Evolutionary conservation across 2,329 filamentous ascomycete species (phyloP).

Genomic region (Aspergillus floridensis): DNA sequence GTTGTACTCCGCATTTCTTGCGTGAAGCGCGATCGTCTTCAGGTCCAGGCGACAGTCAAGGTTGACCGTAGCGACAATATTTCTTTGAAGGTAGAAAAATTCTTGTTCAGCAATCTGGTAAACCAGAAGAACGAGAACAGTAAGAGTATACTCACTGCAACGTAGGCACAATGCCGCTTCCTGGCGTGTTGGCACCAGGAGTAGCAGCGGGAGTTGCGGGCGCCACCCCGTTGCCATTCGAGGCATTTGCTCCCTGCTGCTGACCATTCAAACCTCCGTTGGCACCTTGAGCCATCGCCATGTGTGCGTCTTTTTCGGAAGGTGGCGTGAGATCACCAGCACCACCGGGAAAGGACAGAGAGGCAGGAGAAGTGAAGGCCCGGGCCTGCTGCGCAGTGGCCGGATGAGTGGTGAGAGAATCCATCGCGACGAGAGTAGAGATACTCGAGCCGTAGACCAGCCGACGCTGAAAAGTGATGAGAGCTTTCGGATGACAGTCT

Average conservation of each 20-base stretch:
- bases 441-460: constrained; percentile 28
- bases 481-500: constrained; percentile 28
- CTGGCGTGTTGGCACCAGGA: constrained; percentile 75
- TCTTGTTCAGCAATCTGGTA: constrained; percentile 52
- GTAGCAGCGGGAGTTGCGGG: constrained; percentile 89
- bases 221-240: constrained; percentile 74
- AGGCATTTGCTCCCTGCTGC: constrained; percentile 58
- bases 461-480: constrained; percentile 19
- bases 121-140: constrained; percentile 39
- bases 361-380: constrained; percentile 89
- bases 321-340: constrained; percentile 77
- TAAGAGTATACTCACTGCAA: constrained; percentile 83
- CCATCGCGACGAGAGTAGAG: constrained; percentile 61
- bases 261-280: constrained; percentile 52
- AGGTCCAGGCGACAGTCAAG: constrained; percentile 95
- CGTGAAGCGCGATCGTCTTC: constrained; percentile 98
- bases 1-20: constrained; percentile 97
- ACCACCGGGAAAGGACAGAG: constrained; percentile 85
- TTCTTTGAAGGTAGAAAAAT: constrained; percentile 59
- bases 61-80: constrained; percentile 98
- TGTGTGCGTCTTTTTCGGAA: constrained; percentile 64
- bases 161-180: constrained; percentile 86
- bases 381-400: constrained; percentile 89
- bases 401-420: constrained; percentile 87
- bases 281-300: constrained; percentile 45